Base-by-base conservation (phyloP, 768 basidiomycete genomes). In the Agrocybe pediades region DNA sequence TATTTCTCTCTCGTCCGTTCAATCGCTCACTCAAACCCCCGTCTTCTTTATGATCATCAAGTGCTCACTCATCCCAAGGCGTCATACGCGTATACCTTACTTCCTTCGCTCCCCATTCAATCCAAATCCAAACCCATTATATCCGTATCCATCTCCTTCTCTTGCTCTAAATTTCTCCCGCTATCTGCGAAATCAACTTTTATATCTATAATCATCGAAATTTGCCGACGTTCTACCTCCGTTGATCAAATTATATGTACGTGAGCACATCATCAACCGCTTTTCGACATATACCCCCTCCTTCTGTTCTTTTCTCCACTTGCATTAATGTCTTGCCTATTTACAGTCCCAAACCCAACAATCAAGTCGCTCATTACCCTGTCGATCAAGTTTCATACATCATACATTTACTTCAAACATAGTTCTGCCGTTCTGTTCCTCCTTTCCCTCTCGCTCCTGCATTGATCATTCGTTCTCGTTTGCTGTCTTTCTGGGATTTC, bases 151-250 rank as follows among this genome's bases (percentile, higher is more conserved):
- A n/a, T n/a, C n/a, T n/a, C 49, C 27, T 20, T 57, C 53, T 45
- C 43, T 49, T n/a, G n/a, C n/a, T n/a, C n/a, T n/a, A n/a, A n/a
- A n/a, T 41, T 48, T 36, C 39, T 51, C 26, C 29, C 49, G 53
- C 56, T 46, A 29, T 50, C 54, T 41, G 30, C 41, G n/a, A 26
- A 33, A 40, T n/a, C 25, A 39, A n/a, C 41, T 24, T 44, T 33
- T 33, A 51, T 29, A 51, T 56, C 41, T 56, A 51, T 44, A 20
- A 29, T 43, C 8, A 6, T 23, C 21, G 46, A 44, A 57, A 62
- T 62, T 56, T 54, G 49, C 59, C 62, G 54, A 60, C 49, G 49
- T 57, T 62, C 53, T 52, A 62, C 61, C 61, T 49, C 20, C 45
- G 49, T 55, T 59, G 57, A 59, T n/a, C n/a, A n/a, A n/a, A n/a